Percentiles rank a stretch among this genome's conserved stretches.
These are phyloP conservation scores for Botrytis fragariae DNA, from an alignment of 2,329 filamentous ascomycete species.

Conservation along the genomic window DNA sequence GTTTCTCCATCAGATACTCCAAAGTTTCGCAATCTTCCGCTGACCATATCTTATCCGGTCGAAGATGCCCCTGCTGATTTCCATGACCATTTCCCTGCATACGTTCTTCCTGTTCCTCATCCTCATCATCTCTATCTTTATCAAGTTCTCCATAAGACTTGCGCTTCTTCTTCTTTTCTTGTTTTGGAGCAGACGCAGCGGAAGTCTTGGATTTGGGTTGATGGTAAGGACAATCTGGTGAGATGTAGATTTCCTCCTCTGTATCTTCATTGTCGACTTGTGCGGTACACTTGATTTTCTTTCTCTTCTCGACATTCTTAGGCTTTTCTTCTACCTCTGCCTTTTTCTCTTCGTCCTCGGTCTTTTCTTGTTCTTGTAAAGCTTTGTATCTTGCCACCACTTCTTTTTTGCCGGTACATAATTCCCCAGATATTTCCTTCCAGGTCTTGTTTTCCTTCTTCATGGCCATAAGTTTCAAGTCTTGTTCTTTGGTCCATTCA, in stretches of 20 bases:
- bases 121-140: not conserved
- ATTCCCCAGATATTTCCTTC: conserved; percentile 29
- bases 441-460: conserved; percentile 32
- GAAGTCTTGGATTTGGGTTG: not conserved
- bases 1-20: conserved; percentile 31
- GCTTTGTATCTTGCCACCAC: conserved; percentile 25
- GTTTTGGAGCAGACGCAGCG: not conserved
- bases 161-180: conserved; percentile 9
- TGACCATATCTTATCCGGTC: conserved; percentile 32
- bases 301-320: not conserved
- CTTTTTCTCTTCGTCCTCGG: not conserved
- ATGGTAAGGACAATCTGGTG: conserved; percentile 7
- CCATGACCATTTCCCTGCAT: conserved; percentile 1
- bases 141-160: conserved; percentile 8
- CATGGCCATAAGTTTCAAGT: conserved; percentile 30
- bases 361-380: conserved; percentile 20
- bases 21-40: conserved; percentile 34
- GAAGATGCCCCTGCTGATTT: conserved; percentile 18
- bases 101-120: not conserved
- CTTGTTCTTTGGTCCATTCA: conserved; percentile 34
- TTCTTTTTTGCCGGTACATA: conserved; percentile 24
- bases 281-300: not conserved
- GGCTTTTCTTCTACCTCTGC: not conserved
- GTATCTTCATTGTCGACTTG: conserved; percentile 3
- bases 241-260: conserved; percentile 4